phyloP scores from a whole-genome alignment of 805 yeast species.

The Kodamaea restingae region DNA sequence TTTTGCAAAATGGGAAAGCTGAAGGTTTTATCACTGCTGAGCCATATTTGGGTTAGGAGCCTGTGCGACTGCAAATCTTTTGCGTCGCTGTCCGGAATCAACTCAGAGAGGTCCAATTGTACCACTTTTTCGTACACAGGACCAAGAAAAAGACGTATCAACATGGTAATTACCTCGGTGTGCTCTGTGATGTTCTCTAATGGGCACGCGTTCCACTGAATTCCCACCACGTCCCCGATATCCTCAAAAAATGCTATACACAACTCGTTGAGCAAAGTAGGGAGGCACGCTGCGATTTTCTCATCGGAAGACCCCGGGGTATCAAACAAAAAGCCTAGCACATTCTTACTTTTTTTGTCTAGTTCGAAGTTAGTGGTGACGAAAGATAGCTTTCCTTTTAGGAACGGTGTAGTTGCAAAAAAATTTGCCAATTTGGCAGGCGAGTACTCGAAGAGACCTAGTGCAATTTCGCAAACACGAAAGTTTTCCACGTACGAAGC shows the following conservation, averaged over 20 bases:
- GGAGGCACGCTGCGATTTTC: conserved; percentile 16
- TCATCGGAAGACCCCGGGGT: conserved; percentile 5
- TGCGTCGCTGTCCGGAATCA: conserved; percentile 8
- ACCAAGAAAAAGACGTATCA: conserved; percentile 4
- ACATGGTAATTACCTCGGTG: not conserved
- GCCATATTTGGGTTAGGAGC: conserved; percentile 6
- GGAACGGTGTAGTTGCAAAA: conserved; percentile 11
- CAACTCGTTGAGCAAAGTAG: conserved; percentile 13
- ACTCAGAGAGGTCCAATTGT: conserved; percentile 1
- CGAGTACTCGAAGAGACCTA: conserved; percentile 17
- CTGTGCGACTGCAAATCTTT: conserved; percentile 6
- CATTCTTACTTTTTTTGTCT: conserved; percentile 15
- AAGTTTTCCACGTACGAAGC: conserved; percentile 19
- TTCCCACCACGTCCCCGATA: not conserved
- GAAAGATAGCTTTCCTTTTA: conserved; percentile 12
- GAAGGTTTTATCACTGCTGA: conserved; percentile 10
- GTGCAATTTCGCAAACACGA: conserved; percentile 17
- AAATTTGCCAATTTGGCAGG: conserved; percentile 13
- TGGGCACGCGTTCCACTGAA: not conserved
- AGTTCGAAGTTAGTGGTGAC: conserved; percentile 20
- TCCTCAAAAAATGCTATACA: conserved; percentile 8
- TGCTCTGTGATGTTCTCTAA: not conserved
- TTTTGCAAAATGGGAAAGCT: conserved; percentile 2
- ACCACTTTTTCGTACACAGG: not conserved
- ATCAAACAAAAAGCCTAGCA: conserved; percentile 15